Conservation (phyloP, 306 rosid genomes). For the Pterocarpus santalinus region DNA sequence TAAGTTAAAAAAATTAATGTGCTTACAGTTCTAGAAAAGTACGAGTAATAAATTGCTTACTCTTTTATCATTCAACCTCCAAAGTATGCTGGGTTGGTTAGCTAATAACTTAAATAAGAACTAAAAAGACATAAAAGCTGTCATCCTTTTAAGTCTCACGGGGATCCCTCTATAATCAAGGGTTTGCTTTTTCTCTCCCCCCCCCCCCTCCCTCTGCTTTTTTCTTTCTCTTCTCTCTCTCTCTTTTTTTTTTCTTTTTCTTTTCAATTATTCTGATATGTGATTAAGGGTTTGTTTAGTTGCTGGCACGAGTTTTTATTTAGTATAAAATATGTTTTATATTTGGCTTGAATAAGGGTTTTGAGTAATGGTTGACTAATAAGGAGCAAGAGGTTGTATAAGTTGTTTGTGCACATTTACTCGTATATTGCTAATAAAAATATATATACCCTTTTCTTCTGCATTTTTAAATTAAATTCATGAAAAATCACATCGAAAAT, state of each 20-base stretch:
- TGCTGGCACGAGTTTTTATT: background rate
- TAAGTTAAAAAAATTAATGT: background rate
- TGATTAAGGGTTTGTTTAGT: background rate
- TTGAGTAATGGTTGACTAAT: background rate
- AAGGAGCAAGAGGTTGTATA: background rate
- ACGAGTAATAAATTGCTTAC: constrained; percentile 9
- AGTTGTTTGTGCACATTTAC: background rate
- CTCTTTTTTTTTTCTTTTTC: no score
- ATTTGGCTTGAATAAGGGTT: background rate
- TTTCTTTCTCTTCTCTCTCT: no score
- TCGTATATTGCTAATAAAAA: background rate
- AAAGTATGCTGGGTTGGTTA: constrained; percentile 14
- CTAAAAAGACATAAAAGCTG: constrained; percentile 30
- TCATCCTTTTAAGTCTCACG: constrained; percentile 40
- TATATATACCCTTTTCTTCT: background rate
- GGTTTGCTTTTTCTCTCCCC: background rate
- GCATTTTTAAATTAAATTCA: no score
- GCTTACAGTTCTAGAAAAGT: constrained; percentile 11
- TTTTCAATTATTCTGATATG: background rate
- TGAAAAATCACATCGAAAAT: no score
- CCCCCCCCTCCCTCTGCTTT: no score
- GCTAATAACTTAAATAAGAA: constrained; percentile 34
- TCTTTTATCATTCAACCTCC: constrained; percentile 17
- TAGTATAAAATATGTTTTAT: background rate
- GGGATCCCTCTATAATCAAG: background rate